Evolutionary conservation across 345 rosid species (phyloP).

Genomic region (Kandelia obovata): DNA sequence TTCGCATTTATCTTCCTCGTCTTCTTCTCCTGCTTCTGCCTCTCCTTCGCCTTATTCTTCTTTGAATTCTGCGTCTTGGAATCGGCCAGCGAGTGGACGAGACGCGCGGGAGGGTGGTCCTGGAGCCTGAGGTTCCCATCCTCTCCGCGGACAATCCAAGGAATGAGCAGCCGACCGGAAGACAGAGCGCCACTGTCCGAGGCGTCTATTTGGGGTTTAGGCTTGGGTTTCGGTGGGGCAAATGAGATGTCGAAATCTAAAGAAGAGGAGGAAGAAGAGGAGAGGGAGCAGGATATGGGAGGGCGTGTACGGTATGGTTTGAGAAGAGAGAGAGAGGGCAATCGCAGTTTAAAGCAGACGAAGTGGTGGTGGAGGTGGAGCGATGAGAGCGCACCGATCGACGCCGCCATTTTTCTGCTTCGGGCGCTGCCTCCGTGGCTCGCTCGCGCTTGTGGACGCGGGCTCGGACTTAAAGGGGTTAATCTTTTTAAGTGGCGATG

Average conservation of each 20-base stretch:
- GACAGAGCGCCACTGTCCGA: constrained; percentile 1
- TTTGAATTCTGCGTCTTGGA: constrained; percentile 51
- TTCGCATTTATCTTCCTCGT: constrained; percentile 20
- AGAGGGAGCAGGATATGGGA: constrained; percentile 34
- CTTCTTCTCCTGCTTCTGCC: constrained; percentile 22
- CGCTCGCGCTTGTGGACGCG: too few relatives aligned
- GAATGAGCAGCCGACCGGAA: constrained; percentile 60
- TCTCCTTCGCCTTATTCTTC: constrained; percentile 46
- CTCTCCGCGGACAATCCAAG: constrained; percentile 90
- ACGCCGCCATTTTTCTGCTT: constrained; percentile 33
- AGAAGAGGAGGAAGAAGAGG: constrained; percentile 35
- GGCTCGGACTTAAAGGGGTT: too few relatives aligned
- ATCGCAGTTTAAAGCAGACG: constrained; percentile 28
- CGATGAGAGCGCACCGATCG: constrained; percentile 29
- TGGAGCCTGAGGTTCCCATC: constrained; percentile 78
- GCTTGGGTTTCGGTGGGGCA: constrained; percentile 68
- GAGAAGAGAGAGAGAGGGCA: constrained; percentile 28
- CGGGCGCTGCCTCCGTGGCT: too few relatives aligned
- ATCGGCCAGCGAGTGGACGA: constrained; percentile 61
- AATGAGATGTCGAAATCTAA: constrained; percentile 73
- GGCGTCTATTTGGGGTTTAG: constrained; percentile 21
- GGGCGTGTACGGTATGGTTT: constrained; percentile 41
- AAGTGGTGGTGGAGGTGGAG: constrained; percentile 22
- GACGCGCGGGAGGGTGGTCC: constrained; percentile 59
- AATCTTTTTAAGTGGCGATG: too few relatives aligned